These are phyloP conservation scores for Colletotrichum tamarilloi DNA, from an alignment of 2,329 filamentous ascomycete species.

Conservation along the genomic window DNA sequence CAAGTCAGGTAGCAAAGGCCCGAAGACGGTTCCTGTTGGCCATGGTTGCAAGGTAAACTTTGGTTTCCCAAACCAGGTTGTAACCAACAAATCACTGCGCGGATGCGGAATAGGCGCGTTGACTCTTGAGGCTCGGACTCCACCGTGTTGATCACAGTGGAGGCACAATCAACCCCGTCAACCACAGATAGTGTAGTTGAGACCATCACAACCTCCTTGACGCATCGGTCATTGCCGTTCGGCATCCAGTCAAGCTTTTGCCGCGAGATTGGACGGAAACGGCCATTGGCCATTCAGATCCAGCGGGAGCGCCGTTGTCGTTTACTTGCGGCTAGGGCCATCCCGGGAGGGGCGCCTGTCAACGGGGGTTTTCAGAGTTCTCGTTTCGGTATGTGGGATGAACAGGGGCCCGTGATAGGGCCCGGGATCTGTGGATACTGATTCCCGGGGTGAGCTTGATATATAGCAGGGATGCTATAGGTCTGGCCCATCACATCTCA, in stretches of 20 bases:
- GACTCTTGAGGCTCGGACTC: neutral
- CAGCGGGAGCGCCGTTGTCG: neutral
- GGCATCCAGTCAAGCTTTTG: slow-evolving; percentile 8
- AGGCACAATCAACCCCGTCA: neutral
- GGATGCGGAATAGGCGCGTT: neutral
- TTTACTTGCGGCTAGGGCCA: neutral
- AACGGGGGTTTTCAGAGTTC: neutral
- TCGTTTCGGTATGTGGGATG: slow-evolving; percentile 28
- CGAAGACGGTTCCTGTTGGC: neutral
- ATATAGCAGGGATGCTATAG: slow-evolving; percentile 2
- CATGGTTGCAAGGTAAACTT: neutral
- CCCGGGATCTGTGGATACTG: neutral
- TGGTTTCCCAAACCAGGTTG: neutral
- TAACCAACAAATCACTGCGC: neutral
- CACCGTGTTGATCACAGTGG: slow-evolving; percentile 10
- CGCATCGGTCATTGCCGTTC: slow-evolving; percentile 15
- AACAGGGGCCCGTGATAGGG: neutral
- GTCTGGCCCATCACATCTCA: neutral
- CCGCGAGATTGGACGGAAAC: neutral
- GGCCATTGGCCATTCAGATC: neutral
- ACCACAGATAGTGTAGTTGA: neutral
- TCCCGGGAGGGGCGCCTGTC: neutral
- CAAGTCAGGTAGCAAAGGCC: neutral
- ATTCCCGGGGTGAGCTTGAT: slow-evolving; percentile 8
- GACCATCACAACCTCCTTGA: neutral